A percentile compares a stretch with the other conserved stretches of the same genome.
These are phyloP conservation scores for Gardenia jasminoides DNA, from an alignment of 257 asterid genomes.

Conservation along the genomic window DNA sequence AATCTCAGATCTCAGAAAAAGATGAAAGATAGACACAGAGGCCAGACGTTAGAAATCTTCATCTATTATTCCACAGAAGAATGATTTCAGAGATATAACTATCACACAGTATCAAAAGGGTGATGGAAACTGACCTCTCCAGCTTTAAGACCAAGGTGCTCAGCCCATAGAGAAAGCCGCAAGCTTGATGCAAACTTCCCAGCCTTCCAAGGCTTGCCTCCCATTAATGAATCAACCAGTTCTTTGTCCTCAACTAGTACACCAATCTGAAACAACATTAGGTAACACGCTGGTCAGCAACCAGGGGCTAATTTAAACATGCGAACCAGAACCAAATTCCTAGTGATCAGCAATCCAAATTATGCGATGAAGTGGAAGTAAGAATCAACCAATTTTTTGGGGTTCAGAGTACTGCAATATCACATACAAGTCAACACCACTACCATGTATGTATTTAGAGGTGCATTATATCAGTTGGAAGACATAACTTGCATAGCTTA, in stretches of 20 bases:
- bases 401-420: too few relatives aligned
- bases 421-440: too few relatives aligned
- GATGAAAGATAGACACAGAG: background rate
- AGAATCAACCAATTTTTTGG: too few relatives aligned
- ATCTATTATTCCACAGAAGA: too few relatives aligned
- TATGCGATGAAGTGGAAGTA: too few relatives aligned
- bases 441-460: too few relatives aligned
- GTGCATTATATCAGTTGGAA: too few relatives aligned
- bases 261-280: constrained; percentile 59
- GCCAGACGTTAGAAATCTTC: background rate
- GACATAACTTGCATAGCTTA: too few relatives aligned
- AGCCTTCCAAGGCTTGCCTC: constrained; percentile 79
- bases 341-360: too few relatives aligned
- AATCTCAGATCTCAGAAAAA: constrained; percentile 14
- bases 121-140: constrained; percentile 50
- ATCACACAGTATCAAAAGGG: background rate
- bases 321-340: too few relatives aligned
- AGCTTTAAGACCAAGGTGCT: constrained; percentile 84
- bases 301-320: background rate
- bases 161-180: constrained; percentile 90
- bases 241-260: constrained; percentile 88
- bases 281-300: background rate
- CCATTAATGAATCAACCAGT: constrained; percentile 74
- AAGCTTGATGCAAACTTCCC: constrained; percentile 88
- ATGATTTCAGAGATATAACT: background rate